These are phyloP conservation scores for Aristolochia fimbriata DNA, from an alignment of 164 flowering plant genomes.

Conservation along the genomic window DNA sequence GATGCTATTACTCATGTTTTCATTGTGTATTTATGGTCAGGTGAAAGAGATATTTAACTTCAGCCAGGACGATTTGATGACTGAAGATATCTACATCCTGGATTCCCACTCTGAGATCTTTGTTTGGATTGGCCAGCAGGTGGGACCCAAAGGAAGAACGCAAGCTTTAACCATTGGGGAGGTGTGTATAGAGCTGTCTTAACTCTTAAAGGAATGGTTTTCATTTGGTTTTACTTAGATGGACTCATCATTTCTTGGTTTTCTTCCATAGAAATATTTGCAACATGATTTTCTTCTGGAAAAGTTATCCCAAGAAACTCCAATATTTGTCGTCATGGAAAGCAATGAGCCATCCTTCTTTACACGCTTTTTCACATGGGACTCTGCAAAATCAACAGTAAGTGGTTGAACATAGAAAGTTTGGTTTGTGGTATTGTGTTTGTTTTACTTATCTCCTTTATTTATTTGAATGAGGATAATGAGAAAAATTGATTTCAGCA, in stretches of 20 bases:
- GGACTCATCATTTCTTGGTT: neutral
- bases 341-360: constrained; percentile 89
- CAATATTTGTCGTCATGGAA: constrained; percentile 68
- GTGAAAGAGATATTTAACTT: constrained; percentile 80
- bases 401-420: constrained; percentile 17
- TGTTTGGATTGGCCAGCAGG: constrained; percentile 94
- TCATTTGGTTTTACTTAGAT: too few species aligned
- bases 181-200: constrained; percentile 46
- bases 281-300: constrained; percentile 80
- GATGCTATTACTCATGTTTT: neutral
- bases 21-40: constrained; percentile 32
- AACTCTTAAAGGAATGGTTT: neutral
- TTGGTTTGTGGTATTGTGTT: neutral
- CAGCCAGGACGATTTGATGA: constrained; percentile 94
- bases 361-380: constrained; percentile 93
- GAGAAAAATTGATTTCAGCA: neutral
- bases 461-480: neutral
- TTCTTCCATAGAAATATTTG: constrained; percentile 63
- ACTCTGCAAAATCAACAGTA: constrained; percentile 80
- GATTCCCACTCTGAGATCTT: constrained; percentile 86
- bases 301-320: constrained; percentile 65
- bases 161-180: constrained; percentile 79
- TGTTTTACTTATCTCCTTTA: neutral
- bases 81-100: constrained; percentile 86
- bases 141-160: constrained; percentile 50